Evolutionary conservation across 225 moss, liverwort and hornwort species (phyloP).

Genomic region (Rhytidiadelphus loreus): DNA sequence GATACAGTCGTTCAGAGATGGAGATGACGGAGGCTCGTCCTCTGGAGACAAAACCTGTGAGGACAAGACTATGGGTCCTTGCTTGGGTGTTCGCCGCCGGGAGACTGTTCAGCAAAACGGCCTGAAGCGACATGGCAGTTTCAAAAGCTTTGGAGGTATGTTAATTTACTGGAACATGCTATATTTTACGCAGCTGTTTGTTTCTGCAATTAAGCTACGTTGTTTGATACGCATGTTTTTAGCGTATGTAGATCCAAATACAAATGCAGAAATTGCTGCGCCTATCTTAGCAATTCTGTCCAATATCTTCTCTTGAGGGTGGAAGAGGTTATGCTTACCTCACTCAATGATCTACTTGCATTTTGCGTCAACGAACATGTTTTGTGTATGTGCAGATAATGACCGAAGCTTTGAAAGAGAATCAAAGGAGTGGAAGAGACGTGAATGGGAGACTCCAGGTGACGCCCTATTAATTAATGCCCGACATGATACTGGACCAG

Average conservation of each 20-base stretch:
- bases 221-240: not conserved
- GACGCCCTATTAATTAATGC: slow-evolving; percentile 36
- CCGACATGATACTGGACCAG: slow-evolving; percentile 61
- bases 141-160: slow-evolving; percentile 65
- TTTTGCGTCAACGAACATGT: not conserved
- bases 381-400: slow-evolving; percentile 42
- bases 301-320: not conserved
- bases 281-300: not conserved
- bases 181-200: not conserved
- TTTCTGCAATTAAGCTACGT: not conserved
- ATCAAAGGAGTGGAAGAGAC: slow-evolving; percentile 88
- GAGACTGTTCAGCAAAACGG: slow-evolving; percentile 85
- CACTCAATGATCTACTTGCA: not conserved
- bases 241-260: not conserved
- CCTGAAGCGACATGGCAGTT: slow-evolving; percentile 89
- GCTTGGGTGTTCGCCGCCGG: slow-evolving; percentile 83
- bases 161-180: not conserved
- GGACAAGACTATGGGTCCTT: slow-evolving; percentile 56
- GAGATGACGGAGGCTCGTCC: slow-evolving; percentile 59
- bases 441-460: slow-evolving; percentile 71
- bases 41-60: slow-evolving; percentile 49
- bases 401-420: slow-evolving; percentile 69
- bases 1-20: slow-evolving; percentile 34
- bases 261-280: not conserved
- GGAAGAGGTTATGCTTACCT: not conserved